A percentile compares a stretch with the other conserved stretches of the same genome.
phyloP scores from a whole-genome alignment of 1,284 basidiomycete species.

The Austropuccinia psidii region DNA sequence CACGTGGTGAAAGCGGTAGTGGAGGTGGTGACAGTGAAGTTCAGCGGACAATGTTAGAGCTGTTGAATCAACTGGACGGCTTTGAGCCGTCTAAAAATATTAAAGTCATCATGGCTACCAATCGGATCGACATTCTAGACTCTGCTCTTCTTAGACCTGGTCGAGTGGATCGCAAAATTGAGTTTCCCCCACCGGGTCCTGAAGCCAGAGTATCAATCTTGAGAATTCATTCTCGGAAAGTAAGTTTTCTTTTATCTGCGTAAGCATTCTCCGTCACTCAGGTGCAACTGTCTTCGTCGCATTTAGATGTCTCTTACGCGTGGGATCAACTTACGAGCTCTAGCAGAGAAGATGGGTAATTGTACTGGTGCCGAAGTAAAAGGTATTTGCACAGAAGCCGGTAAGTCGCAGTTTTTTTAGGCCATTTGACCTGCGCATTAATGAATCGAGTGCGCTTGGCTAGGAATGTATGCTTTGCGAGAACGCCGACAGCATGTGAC shows the following conservation, averaged over 20 bases:
- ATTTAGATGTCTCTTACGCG: constrained; percentile 89
- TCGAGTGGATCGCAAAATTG: constrained; percentile 97
- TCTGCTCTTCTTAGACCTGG: constrained; percentile 88
- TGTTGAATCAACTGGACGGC: constrained; percentile 93
- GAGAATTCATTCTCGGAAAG: constrained; percentile 93
- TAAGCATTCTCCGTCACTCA: neutral
- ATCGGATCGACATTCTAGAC: constrained; percentile 96
- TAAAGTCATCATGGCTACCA: constrained; percentile 98
- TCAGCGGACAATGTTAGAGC: constrained; percentile 94
- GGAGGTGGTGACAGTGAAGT: constrained; percentile 84
- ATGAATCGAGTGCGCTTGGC: neutral
- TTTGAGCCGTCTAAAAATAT: constrained; percentile 98
- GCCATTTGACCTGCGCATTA: neutral
- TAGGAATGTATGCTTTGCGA: constrained; percentile 91
- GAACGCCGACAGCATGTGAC: constrained; percentile 94
- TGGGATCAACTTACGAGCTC: constrained; percentile 85
- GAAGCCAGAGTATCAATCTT: constrained; percentile 95
- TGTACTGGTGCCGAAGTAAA: constrained; percentile 96
- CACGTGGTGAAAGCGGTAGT: constrained; percentile 76
- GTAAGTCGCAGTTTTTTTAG: constrained; percentile 50
- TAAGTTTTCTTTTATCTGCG: constrained; percentile 45
- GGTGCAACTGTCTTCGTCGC: neutral
- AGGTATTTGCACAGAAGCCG: constrained; percentile 97
- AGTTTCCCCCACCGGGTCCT: constrained; percentile 96
- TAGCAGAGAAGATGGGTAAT: constrained; percentile 95